These are phyloP conservation scores for Sphaerulina populicola DNA, from an alignment of 2,329 filamentous ascomycete species.

Conservation along the genomic window DNA sequence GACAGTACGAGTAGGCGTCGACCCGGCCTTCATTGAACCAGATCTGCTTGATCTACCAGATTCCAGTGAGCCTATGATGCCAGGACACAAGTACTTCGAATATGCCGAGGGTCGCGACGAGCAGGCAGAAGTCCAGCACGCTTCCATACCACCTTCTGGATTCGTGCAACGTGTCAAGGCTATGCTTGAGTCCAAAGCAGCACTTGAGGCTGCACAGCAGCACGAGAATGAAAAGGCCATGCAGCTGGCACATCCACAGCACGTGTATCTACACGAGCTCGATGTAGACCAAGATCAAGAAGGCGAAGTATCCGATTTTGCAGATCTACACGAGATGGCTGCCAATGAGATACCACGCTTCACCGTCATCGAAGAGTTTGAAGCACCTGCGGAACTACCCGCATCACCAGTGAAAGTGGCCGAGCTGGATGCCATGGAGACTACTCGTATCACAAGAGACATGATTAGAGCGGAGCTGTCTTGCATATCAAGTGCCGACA, in stretches of 20 bases:
- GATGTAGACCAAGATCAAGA: slow-evolving; percentile 15
- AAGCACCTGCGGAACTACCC: slow-evolving; percentile 31
- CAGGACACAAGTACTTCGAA: slow-evolving; percentile 31
- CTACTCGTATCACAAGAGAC: slow-evolving; percentile 30
- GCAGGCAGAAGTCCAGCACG: slow-evolving; percentile 27
- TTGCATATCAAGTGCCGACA: slow-evolving; percentile 24
- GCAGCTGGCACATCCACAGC: slow-evolving; percentile 13
- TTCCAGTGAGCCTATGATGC: slow-evolving; percentile 31
- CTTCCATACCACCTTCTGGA: slow-evolving; percentile 32
- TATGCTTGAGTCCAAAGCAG: slow-evolving; percentile 37
- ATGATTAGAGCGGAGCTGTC: slow-evolving; percentile 31
- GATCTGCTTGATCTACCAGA: slow-evolving; percentile 30
- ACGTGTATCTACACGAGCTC: slow-evolving; percentile 16
- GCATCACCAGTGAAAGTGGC: slow-evolving; percentile 30
- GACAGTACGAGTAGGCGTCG: slow-evolving; percentile 32
- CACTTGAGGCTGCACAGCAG: slow-evolving; percentile 23
- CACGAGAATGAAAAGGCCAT: slow-evolving; percentile 16
- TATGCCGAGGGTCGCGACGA: slow-evolving; percentile 32
- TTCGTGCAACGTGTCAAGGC: slow-evolving; percentile 38
- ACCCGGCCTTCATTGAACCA: slow-evolving; percentile 33
- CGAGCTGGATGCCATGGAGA: slow-evolving; percentile 24
- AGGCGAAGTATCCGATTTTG: slow-evolving; percentile 19
- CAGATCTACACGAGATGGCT: slow-evolving; percentile 28
- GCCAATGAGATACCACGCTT: slow-evolving; percentile 29
- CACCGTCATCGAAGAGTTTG: slow-evolving; percentile 29